Conservation (phyloP, 495 filamentous ascomycete species). For the Penicillium bialowiezense region DNA sequence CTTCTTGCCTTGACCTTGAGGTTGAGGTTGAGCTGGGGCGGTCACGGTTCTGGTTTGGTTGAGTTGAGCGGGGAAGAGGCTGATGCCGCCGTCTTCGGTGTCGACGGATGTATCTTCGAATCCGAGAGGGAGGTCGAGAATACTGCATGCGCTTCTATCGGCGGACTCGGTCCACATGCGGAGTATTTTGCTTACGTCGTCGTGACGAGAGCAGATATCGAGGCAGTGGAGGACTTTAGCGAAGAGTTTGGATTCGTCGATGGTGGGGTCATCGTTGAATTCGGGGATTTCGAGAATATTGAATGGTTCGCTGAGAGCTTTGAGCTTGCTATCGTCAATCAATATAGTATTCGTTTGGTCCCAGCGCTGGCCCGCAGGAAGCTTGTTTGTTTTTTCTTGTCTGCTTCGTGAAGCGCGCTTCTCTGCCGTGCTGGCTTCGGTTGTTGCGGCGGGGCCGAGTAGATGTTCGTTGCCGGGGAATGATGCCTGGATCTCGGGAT, state of each 20-base stretch:
- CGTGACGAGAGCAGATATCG: conserved; percentile 29
- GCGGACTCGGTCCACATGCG: conserved; percentile 23
- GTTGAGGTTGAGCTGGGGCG: neutral
- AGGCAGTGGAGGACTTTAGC: conserved; percentile 30
- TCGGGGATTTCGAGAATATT: conserved; percentile 81
- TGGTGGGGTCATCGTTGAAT: conserved; percentile 44
- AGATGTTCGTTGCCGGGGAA: conserved; percentile 36
- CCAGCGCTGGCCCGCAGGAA: conserved; percentile 47
- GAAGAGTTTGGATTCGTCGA: conserved; percentile 33
- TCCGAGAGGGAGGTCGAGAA: conserved; percentile 25
- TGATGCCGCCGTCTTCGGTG: conserved; percentile 18
- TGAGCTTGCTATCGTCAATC: conserved; percentile 78
- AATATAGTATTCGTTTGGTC: conserved; percentile 84
- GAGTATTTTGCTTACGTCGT: conserved; percentile 42
- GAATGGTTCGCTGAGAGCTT: conserved; percentile 77
- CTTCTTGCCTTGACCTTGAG: conserved; percentile 5
- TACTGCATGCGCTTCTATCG: conserved; percentile 9
- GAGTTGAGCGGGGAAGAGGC: conserved; percentile 1
- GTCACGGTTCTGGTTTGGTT: neutral
- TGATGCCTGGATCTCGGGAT: conserved; percentile 44
- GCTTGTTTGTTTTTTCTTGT: neutral
- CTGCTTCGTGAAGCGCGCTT: neutral
- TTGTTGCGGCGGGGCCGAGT: neutral
- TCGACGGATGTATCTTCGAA: neutral
- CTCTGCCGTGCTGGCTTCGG: neutral